Evolutionary conservation across 345 rosid species (phyloP).

Genomic region (Brassica juncea): DNA sequence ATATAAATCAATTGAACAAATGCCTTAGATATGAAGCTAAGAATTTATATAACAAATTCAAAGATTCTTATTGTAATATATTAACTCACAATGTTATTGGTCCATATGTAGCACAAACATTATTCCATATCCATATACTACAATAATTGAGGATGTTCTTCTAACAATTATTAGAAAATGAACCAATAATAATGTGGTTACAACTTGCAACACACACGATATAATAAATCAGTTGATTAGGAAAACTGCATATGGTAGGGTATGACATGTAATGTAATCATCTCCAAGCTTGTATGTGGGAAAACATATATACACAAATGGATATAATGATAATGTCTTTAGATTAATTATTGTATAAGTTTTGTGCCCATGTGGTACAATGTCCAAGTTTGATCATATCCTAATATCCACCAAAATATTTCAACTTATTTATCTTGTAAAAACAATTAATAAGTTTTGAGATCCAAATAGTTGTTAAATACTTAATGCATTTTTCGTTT

Average conservation of each 20-base stretch:
- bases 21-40: constrained; percentile 36
- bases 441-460: not conserved
- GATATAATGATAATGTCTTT: constrained; percentile 29
- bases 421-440: not conserved
- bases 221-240: constrained; percentile 1
- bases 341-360: constrained; percentile 21
- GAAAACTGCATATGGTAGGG: constrained; percentile 39
- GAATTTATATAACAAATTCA: constrained; percentile 19
- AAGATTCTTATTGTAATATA: constrained; percentile 16
- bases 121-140: constrained; percentile 1
- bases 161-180: constrained; percentile 22
- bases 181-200: constrained; percentile 31
- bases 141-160: constrained; percentile 35
- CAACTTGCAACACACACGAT: constrained; percentile 36
- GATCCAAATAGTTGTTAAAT: not conserved
- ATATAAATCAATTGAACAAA: not conserved
- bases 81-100: constrained; percentile 18
- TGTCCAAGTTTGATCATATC: constrained; percentile 12
- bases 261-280: constrained; percentile 30
- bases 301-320: constrained; percentile 10
- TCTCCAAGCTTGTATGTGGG: constrained; percentile 28
- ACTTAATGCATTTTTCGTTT: not conserved
- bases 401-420: not conserved
- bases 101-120: constrained; percentile 16
- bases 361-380: constrained; percentile 39